Evolutionary conservation across 495 filamentous ascomycete species (phyloP).

Genomic region (Aspergillus bridgeri): DNA sequence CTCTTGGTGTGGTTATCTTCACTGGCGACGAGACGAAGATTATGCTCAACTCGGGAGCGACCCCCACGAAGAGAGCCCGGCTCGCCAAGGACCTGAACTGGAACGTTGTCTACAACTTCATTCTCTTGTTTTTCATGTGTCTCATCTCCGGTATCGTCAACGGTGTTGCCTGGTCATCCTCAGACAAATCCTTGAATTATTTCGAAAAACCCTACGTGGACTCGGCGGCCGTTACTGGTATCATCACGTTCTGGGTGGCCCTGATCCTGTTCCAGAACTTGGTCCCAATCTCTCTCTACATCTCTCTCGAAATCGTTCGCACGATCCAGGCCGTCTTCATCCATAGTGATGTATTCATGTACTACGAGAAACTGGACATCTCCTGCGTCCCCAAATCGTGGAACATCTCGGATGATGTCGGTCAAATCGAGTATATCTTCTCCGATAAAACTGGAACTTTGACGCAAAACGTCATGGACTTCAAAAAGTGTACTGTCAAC

Average conservation of each 20-base stretch:
- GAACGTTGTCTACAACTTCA: slow-evolving; percentile 97
- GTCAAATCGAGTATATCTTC: slow-evolving; percentile 99
- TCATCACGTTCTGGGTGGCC: slow-evolving; percentile 94
- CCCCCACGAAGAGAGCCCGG: slow-evolving; percentile 89
- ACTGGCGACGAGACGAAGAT: slow-evolving; percentile 98
- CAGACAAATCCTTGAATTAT: slow-evolving; percentile 67
- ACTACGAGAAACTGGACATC: slow-evolving; percentile 89
- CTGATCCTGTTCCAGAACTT: slow-evolving; percentile 97
- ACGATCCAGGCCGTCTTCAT: slow-evolving; percentile 96
- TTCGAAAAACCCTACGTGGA: slow-evolving; percentile 88
- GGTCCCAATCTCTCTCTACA: slow-evolving; percentile 97
- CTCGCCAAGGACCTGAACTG: slow-evolving; percentile 93
- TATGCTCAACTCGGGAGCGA: slow-evolving; percentile 97
- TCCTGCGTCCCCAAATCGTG: slow-evolving; percentile 96
- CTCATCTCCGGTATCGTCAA: slow-evolving; percentile 80
- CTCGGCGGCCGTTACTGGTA: slow-evolving; percentile 72
- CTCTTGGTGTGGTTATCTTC: slow-evolving; percentile 91
- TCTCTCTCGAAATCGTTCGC: slow-evolving; percentile 93
- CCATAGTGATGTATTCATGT: slow-evolving; percentile 92
- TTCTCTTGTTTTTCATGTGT: slow-evolving; percentile 87
- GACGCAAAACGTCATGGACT: slow-evolving; percentile 99
- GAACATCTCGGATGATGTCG: slow-evolving; percentile 98
- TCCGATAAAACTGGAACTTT: slow-evolving; percentile 98
- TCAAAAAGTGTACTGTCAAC: slow-evolving; percentile 96
- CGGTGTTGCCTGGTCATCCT: slow-evolving; percentile 74